phyloP scores from a whole-genome alignment of 116 monocot genomes.

The Cymodocea nodosa region DNA sequence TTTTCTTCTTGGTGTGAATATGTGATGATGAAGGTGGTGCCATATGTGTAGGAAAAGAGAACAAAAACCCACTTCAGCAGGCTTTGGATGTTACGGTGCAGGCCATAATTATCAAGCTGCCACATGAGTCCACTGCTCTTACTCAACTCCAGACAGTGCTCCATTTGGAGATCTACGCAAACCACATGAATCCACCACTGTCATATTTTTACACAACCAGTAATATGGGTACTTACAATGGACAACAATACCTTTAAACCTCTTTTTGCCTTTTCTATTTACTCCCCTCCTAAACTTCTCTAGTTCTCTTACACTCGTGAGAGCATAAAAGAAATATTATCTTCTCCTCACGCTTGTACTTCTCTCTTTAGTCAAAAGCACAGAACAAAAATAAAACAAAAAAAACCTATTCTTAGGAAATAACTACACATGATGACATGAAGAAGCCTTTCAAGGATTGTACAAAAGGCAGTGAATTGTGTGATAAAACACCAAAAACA shows the following conservation, averaged over 20 bases:
- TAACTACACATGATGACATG: constrained; percentile 2
- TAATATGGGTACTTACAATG: too few species aligned
- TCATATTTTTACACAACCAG: too few species aligned
- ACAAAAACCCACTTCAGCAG: constrained; percentile 1
- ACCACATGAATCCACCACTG: too few species aligned
- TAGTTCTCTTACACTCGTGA: too few species aligned
- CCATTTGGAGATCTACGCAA: too few species aligned
- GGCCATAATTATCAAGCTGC: neutral
- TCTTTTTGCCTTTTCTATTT: too few species aligned
- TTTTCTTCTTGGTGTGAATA: constrained; percentile 7
- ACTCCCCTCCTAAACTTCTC: too few species aligned
- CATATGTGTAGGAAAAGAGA: constrained; percentile 3
- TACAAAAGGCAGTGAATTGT: neutral
- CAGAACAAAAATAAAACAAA: neutral
- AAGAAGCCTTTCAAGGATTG: neutral
- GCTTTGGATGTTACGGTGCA: constrained; percentile 3
- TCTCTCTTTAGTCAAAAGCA: constrained; percentile 5
- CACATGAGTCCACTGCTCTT: neutral
- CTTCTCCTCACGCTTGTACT: neutral
- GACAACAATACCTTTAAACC: too few species aligned
- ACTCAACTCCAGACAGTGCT: too few species aligned
- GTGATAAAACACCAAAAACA: too few species aligned
- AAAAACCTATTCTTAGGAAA: neutral
- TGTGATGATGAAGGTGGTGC: constrained; percentile 8
- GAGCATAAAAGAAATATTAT: neutral